phyloP scores from a whole-genome alignment of 768 basidiomycete genomes.

The Nevesoporus exiguus region DNA sequence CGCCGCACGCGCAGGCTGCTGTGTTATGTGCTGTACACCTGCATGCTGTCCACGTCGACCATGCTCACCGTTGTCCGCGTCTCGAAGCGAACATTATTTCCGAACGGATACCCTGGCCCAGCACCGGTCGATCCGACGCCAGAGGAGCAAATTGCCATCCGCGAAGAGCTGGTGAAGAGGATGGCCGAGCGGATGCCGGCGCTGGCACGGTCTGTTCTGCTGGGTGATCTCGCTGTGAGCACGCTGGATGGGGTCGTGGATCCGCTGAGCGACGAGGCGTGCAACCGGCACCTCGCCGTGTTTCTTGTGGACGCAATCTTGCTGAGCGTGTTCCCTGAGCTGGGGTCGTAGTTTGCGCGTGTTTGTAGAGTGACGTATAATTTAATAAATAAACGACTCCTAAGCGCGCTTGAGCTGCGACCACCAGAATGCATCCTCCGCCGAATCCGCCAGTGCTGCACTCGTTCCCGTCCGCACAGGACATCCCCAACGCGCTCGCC shows the following conservation, averaged over 20 bases:
- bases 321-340: constrained; percentile 74
- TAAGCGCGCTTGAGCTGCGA: not conserved
- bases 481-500: constrained; percentile 66
- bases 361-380: constrained; percentile 26
- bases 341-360: constrained; percentile 36
- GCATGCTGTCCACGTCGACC: constrained; percentile 49
- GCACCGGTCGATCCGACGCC: constrained; percentile 68
- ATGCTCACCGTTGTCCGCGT: constrained; percentile 52
- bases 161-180: constrained; percentile 37
- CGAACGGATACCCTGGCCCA: constrained; percentile 82
- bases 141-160: constrained; percentile 68
- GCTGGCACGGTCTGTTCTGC: constrained; percentile 7
- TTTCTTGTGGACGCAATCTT: constrained; percentile 72
- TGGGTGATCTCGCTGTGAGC: constrained; percentile 49
- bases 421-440: constrained; percentile 41
- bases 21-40: constrained; percentile 58
- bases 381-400: not conserved
- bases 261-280: constrained; percentile 56
- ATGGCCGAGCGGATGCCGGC: constrained; percentile 40
- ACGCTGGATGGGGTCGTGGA: constrained; percentile 57
- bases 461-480: constrained; percentile 57
- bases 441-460: constrained; percentile 67
- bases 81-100: constrained; percentile 75
- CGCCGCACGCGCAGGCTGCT: constrained; percentile 49
- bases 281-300: constrained; percentile 77